These are phyloP conservation scores for Rhizophagus prolifer DNA, from an alignment of 192 early-diverging fungal species.

Conservation along the genomic window DNA sequence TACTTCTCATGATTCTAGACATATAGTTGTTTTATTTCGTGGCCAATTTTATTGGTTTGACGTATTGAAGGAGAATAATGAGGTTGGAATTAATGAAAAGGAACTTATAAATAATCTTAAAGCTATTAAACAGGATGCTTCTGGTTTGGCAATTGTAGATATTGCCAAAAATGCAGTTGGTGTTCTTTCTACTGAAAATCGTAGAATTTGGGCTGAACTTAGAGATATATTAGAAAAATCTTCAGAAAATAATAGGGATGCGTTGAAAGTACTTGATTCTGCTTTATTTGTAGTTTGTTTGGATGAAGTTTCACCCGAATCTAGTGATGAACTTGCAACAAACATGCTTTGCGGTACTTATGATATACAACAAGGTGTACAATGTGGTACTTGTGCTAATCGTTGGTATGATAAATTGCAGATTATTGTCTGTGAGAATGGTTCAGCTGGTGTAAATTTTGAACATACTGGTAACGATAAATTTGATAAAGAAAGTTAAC, in stretches of 20 bases:
- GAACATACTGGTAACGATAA: constrained; percentile 79
- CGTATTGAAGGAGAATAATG: constrained; percentile 60
- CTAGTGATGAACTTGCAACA: constrained; percentile 39
- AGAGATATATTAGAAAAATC: constrained; percentile 57
- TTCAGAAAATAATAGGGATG: constrained; percentile 41
- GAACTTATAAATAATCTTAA: constrained; percentile 71
- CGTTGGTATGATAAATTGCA: constrained; percentile 85
- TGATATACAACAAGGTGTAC: constrained; percentile 44
- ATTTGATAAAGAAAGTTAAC: neutral
- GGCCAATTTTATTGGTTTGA: constrained; percentile 80
- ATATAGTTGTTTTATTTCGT: constrained; percentile 69
- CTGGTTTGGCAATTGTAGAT: constrained; percentile 46
- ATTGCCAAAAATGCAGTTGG: constrained; percentile 61
- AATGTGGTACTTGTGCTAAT: constrained; percentile 61
- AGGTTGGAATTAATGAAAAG: constrained; percentile 53
- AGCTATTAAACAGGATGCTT: constrained; percentile 58
- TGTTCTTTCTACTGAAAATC: constrained; percentile 72
- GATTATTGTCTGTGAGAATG: constrained; percentile 75
- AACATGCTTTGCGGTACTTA: constrained; percentile 55
- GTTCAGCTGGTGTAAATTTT: constrained; percentile 86
- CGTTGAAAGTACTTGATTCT: constrained; percentile 62
- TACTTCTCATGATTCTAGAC: constrained; percentile 35
- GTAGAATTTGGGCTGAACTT: constrained; percentile 71
- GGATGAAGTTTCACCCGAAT: constrained; percentile 61
- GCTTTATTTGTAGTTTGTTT: constrained; percentile 75